Evolutionary conservation across 2,329 filamentous ascomycete genomes (phyloP).

Genomic region (Neodidymelliopsis sp.): DNA sequence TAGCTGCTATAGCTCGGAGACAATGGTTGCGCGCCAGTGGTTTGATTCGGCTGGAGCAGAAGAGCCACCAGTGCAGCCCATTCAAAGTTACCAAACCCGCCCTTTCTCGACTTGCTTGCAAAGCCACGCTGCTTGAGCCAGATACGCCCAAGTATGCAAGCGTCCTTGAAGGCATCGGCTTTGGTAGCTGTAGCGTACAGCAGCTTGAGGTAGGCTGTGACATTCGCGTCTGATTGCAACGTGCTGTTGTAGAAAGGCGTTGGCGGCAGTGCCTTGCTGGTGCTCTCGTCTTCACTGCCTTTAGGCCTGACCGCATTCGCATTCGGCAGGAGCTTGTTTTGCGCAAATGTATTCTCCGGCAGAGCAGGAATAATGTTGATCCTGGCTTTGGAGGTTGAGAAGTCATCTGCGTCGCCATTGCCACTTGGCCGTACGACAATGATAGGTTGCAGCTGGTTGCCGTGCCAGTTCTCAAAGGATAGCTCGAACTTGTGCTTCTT

Average conservation of each 20-base stretch:
- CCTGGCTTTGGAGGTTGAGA: constrained; percentile 43
- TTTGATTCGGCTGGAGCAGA: constrained; percentile 78
- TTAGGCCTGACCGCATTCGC: constrained; percentile 74
- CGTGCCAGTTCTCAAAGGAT: constrained; percentile 71
- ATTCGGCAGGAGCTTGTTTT: constrained; percentile 72
- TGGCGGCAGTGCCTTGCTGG: constrained; percentile 49
- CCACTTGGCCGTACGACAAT: constrained; percentile 55
- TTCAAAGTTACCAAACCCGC: constrained; percentile 93
- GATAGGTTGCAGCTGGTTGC: constrained; percentile 79
- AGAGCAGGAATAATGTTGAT: constrained; percentile 82
- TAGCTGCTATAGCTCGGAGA: constrained; percentile 86
- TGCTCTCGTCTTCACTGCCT: constrained; percentile 54
- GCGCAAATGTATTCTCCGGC: constrained; percentile 72
- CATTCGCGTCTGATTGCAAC: constrained; percentile 77
- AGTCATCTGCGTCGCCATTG: constrained; percentile 45
- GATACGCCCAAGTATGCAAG: constrained; percentile 82
- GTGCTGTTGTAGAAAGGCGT: constrained; percentile 92
- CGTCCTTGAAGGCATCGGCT: constrained; percentile 78
- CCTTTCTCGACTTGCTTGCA: constrained; percentile 69
- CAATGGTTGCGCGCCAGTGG: constrained; percentile 73
- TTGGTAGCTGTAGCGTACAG: constrained; percentile 73
- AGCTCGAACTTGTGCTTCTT: constrained; percentile 64
- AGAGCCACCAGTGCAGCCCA: constrained; percentile 84
- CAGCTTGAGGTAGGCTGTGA: constrained; percentile 76
- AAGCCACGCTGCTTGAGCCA: constrained; percentile 93